Base-by-base conservation (phyloP, 495 filamentous ascomycete genomes). In the Xanthoparmelia taractica region DNA sequence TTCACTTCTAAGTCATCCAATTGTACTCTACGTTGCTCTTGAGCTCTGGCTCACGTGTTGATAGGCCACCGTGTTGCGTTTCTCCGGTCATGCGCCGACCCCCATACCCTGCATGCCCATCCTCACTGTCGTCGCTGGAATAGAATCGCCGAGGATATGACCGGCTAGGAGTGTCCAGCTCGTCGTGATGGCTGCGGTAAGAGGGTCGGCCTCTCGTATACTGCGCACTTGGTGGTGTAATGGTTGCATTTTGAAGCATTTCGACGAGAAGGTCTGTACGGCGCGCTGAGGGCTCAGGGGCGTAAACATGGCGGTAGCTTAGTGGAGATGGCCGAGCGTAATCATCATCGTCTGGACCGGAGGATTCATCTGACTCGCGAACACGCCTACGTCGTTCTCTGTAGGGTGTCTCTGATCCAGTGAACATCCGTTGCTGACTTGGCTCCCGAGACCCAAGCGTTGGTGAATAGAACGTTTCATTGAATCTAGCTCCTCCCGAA, bases 311-410 rank as follows among this genome's bases (percentile, higher is more conserved):
- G 50, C 50, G 50, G 11, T 33, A 54, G 29, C 13, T 54, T 17
- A 33, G 20, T 33, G 50, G 15, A 6, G 27, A 33, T 33, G 15
- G 15, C 29, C 29, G 29, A 31, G 27, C 27, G 29, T 33, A 54
- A 15, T 54, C 50, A 29, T 34, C 59, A 27, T 48, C 36, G 11
- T 60, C 59, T 36, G 45, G 48, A 10, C 33, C 25, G 20, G 60
- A 63, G 41, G 50, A 55, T 2, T 43, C 38, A 7, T 63, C 41
- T 57, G 60, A 56, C 20, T 41, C 60, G 43, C 52, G 60, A 25
- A 56, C 41, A 23, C 60, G 54, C 38, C 23, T 27, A 36, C 60
- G 60, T 57, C 60, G 57, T 10, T 36, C 52, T 50, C 27, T 13
- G 11, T 17, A 41, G 36, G 60, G 25, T 47, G 60, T 37, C 11